phyloP scores from a whole-genome alignment of 2,329 filamentous ascomycete genomes.

The Colletotrichum tofieldiae region DNA sequence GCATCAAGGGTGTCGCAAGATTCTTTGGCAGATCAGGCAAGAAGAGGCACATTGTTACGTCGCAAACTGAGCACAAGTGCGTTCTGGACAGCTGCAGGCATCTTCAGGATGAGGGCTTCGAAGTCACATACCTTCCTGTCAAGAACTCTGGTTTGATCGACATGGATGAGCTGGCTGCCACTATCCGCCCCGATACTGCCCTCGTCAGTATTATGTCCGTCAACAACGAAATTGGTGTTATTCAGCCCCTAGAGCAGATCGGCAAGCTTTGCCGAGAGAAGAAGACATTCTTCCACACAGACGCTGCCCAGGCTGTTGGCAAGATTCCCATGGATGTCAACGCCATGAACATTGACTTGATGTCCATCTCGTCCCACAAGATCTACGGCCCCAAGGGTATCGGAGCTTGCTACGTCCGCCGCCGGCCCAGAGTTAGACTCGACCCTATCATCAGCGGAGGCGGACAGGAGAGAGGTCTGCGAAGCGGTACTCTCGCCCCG shows the following conservation, averaged over 20 bases:
- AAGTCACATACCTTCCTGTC: constrained; percentile 97
- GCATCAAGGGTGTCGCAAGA: constrained; percentile 95
- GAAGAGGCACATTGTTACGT: constrained; percentile 99
- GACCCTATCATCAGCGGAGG: constrained; percentile 97
- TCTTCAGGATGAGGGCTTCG: constrained; percentile 96
- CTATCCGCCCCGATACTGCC: constrained; percentile 91
- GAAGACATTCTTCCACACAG: constrained; percentile 98
- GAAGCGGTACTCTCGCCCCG: constrained; percentile 94
- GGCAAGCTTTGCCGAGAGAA: constrained; percentile 91
- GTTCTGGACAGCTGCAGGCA: constrained; percentile 97
- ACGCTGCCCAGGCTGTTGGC: constrained; percentile 96
- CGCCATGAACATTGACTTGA: constrained; percentile 96
- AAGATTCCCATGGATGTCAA: constrained; percentile 98
- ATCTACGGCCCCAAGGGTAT: constrained; percentile 99
- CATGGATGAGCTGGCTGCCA: constrained; percentile 87
- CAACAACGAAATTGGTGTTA: constrained; percentile 99
- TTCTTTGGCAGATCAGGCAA: constrained; percentile 95
- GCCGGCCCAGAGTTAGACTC: constrained; percentile 91
- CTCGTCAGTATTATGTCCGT: constrained; percentile 98
- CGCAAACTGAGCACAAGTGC: constrained; percentile 98
- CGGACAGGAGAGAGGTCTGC: constrained; percentile 94
- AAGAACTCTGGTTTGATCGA: constrained; percentile 88
- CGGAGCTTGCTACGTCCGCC: constrained; percentile 94
- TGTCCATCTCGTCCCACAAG: constrained; percentile 99
- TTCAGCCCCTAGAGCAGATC: constrained; percentile 95